Base-by-base conservation (phyloP, 1,139 yeast species). In the Eremothecium cymbalariae region DNA sequence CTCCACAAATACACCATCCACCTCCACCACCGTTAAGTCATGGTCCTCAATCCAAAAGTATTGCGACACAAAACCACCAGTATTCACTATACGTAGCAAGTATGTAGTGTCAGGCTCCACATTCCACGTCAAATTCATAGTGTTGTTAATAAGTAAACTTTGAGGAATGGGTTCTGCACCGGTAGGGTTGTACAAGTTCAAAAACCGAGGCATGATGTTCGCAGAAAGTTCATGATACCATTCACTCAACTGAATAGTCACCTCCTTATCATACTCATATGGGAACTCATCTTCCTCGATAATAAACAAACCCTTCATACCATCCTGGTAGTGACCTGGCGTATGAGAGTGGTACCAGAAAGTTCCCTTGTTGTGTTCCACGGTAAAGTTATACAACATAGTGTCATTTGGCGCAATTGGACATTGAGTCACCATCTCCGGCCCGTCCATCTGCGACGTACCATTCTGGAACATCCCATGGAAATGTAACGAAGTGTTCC, bases 111-210 rank as follows among this genome's bases (percentile, higher is more conserved):
- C 73, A 4, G 95, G 93, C 60, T 77, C 53, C 29, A 88, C 93
- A 7, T 62, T 45, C 75, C 86, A 74, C 12, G 85, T 73, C 40
- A 66, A 65, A 58, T 81, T 79, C 55, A 68, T 73, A 6, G 93
- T 75, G 53, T 86, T 85, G 63, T 88, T 86, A 60, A 85, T 70
- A 50, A 85, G 64, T 46, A 81, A 56, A 54, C 76, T 77, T 50
- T 80, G 77, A 2, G 97, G 97, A 48, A 88, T 74, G 28, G 97
- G 97, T 61, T 88, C 97, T 22, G 96, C 95, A 45, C 97, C 97
- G 4, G 95, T 83, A 30, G 97, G 97, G 61, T 88, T 88, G 63
- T 70, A 79, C 44, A 80, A 60, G 45, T 66, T 72, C 63, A 84
- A 55, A 63, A 86, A 86, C 13, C 53, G 48, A 9, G 68, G 60